phyloP scores from a whole-genome alignment of 2,329 filamentous ascomycete species.

The Scleromitrula shiraiana region DNA sequence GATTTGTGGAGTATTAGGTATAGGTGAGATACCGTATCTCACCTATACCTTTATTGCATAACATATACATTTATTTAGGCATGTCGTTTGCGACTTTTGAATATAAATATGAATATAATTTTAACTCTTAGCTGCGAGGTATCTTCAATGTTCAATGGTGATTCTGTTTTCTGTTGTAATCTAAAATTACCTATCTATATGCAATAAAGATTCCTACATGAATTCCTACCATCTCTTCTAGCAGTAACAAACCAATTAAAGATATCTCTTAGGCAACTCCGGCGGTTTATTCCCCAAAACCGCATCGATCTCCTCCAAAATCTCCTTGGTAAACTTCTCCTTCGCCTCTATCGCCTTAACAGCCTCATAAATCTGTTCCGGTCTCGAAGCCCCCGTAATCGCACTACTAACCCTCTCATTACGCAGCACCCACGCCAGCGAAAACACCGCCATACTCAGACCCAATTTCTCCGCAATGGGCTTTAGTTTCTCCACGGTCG shows the following conservation, averaged over 20 bases:
- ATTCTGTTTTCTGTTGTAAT: too few relatives aligned
- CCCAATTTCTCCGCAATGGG: slow-evolving; percentile 58
- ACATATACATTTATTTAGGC: too few relatives aligned
- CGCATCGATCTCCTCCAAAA: slow-evolving; percentile 51
- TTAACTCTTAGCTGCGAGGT: too few relatives aligned
- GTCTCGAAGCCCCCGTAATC: slow-evolving; percentile 51
- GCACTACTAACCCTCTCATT: slow-evolving; percentile 54
- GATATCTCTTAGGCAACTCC: slow-evolving; percentile 23
- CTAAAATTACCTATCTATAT: too few relatives aligned
- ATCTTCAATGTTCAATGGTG: too few relatives aligned
- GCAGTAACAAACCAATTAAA: slow-evolving; percentile 5
- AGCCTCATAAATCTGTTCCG: slow-evolving; percentile 54
- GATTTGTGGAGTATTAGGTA: too few relatives aligned
- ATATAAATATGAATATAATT: too few relatives aligned
- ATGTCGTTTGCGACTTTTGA: too few relatives aligned
- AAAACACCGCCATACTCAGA: slow-evolving; percentile 42
- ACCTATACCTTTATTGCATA: too few relatives aligned
- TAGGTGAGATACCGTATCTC: too few relatives aligned
- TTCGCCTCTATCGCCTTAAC: slow-evolving; percentile 43
- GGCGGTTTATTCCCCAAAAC: slow-evolving; percentile 52
- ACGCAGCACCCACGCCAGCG: slow-evolving; percentile 54
- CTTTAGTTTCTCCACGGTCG: slow-evolving; percentile 51
- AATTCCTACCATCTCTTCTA: not conserved
- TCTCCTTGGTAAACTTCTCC: slow-evolving; percentile 49
- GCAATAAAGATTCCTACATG: too few relatives aligned